Conservation (phyloP, 805 yeast genomes). For the Candida schatavii region DNA sequence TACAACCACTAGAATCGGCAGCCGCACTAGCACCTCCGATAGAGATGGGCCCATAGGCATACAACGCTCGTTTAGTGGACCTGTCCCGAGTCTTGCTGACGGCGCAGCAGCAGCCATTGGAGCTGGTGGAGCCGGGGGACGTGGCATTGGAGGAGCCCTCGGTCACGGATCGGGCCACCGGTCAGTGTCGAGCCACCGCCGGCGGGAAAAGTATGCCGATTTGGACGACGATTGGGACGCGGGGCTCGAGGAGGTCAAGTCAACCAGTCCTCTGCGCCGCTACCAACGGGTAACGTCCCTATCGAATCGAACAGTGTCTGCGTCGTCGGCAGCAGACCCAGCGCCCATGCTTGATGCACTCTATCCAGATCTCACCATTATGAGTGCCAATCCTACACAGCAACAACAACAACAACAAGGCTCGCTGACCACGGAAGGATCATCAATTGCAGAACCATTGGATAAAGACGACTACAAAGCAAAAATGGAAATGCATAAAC, state of each 20-base stretch:
- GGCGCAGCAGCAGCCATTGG: background rate
- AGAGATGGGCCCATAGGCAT: background rate
- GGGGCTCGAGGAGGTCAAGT: constrained; percentile 42
- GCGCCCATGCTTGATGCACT: constrained; percentile 15
- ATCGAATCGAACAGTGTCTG: background rate
- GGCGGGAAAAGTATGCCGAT: constrained; percentile 50
- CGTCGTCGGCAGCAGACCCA: background rate
- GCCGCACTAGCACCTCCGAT: too few relatives aligned
- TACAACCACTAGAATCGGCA: background rate
- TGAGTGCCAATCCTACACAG: constrained; percentile 6
- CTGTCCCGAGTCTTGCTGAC: background rate
- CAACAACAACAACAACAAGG: constrained; percentile 9
- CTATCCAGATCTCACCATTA: constrained; percentile 33
- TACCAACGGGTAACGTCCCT: background rate
- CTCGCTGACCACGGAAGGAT: constrained; percentile 3
- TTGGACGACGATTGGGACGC: constrained; percentile 93
- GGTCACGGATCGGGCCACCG: background rate
- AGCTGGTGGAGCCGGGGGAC: background rate
- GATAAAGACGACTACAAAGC: constrained; percentile 40
- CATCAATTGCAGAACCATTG: constrained; percentile 31
- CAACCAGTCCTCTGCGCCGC: background rate
- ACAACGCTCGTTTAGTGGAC: constrained; percentile 4
- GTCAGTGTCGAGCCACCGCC: constrained; percentile 5
- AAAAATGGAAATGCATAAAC: constrained; percentile 49
- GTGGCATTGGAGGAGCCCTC: background rate